Evolutionary conservation across 2,329 filamentous ascomycete genomes (phyloP).

Genomic region (Botrytis elliptica): DNA sequence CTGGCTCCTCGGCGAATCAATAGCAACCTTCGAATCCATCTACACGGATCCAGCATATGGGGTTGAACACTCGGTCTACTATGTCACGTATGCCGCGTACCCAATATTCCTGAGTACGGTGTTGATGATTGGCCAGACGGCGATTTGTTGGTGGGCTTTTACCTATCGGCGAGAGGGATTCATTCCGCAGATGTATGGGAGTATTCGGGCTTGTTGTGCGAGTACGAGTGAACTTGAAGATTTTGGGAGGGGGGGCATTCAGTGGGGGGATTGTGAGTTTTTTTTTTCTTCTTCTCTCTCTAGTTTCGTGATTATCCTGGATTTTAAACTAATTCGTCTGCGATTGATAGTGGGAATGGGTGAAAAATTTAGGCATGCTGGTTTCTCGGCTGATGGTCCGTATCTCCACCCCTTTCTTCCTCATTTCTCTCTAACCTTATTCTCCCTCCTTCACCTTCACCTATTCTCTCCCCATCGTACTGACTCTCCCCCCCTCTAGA

Average conservation of each 20-base stretch:
- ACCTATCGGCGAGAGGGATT: slow-evolving; percentile 29
- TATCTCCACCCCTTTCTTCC: too few species aligned
- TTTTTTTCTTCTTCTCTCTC: background rate
- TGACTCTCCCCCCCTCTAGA: slow-evolving; percentile 7
- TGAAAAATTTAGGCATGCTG: slow-evolving; percentile 27
- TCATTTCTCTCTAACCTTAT: too few species aligned
- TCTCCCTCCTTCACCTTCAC: too few species aligned
- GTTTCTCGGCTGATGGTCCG: slow-evolving; percentile 25
- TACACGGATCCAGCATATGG: slow-evolving; percentile 24
- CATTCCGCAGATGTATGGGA: slow-evolving; percentile 31
- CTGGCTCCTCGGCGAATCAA: slow-evolving; percentile 30
- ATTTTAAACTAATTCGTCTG: background rate
- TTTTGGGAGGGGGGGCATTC: slow-evolving; percentile 24
- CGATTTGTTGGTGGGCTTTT: slow-evolving; percentile 30
- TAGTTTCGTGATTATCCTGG: background rate
- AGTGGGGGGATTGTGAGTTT: slow-evolving; percentile 29
- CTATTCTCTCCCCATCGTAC: background rate
- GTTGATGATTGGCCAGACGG: slow-evolving; percentile 28
- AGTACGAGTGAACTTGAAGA: slow-evolving; percentile 27
- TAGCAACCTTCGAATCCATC: slow-evolving; percentile 27
- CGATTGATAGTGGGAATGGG: slow-evolving; percentile 26
- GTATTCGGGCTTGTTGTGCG: slow-evolving; percentile 28
- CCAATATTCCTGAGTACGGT: slow-evolving; percentile 29
- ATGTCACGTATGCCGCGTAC: slow-evolving; percentile 28
- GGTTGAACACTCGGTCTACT: slow-evolving; percentile 27